Base-by-base conservation (phyloP, 805 yeast species). In the Myxozyma lipomycoides region DNA sequence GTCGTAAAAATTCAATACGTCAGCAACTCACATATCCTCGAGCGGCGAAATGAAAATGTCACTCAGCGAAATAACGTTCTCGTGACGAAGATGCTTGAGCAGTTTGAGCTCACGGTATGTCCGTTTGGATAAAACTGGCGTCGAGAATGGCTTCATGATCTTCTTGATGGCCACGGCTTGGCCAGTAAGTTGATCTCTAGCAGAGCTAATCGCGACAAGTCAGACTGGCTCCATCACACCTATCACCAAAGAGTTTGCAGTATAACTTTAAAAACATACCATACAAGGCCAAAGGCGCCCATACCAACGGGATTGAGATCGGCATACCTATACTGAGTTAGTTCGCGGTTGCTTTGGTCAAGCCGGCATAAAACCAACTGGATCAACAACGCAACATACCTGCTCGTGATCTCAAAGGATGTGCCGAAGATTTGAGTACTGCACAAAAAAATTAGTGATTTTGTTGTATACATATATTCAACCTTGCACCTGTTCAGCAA, bases 201-300 rank as follows among this genome's bases (percentile, higher is more conserved):
- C 99, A 6, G 96, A 88, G 67, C 65, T n/a, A n/a, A n/a, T n/a
- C n/a, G n/a, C n/a, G n/a, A n/a, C n/a, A n/a, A n/a, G n/a, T n/a
- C n/a, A n/a, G n/a, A n/a, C n/a, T n/a, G n/a, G n/a, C n/a, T n/a
- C n/a, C n/a, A n/a, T n/a, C n/a, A n/a, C n/a, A n/a, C n/a, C n/a
- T n/a, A n/a, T n/a, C n/a, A n/a, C n/a, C n/a, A n/a, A n/a, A n/a
- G n/a, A n/a, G n/a, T n/a, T n/a, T n/a, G n/a, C n/a, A n/a, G n/a
- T n/a, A n/a, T n/a, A n/a, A n/a, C n/a, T 61, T 38, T 9, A 40
- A 6, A 17, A 28, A 24, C 28, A 25, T 56, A 61, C 64, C 98
- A 93, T 36, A 93, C 99, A 18, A 93, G 77, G 3, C 99, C 99
- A 67, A 93, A 93, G 5, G 98, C 98, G 23, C 99, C 99, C 99